Percentiles rank a stretch among this genome's conserved stretches.
These are phyloP conservation scores for Candida sp. DNA, from an alignment of 1,139 yeast genomes.

Conservation along the genomic window DNA sequence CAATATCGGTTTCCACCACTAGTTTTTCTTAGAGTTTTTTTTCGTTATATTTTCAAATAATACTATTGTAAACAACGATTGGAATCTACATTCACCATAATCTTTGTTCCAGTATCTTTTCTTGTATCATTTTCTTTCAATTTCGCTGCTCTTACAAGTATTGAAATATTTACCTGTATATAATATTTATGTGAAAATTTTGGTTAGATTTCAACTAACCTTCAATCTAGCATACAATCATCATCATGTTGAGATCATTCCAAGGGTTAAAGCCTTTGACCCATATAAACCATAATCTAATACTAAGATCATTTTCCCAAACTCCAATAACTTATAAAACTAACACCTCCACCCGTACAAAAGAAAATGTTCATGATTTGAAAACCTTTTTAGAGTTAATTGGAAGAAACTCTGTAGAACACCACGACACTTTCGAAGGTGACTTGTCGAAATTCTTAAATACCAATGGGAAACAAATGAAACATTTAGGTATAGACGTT, in stretches of 20 bases:
- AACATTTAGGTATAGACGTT: constrained; percentile 77
- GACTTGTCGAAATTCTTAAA: constrained; percentile 68
- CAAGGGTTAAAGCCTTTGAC: neutral
- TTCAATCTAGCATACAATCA: neutral
- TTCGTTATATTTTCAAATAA: too few relatives aligned
- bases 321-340: constrained; percentile 19
- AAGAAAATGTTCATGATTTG: constrained; percentile 67
- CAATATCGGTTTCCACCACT: too few relatives aligned
- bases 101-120: too few relatives aligned
- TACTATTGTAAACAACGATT: too few relatives aligned
- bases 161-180: too few relatives aligned
- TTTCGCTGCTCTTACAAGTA: too few relatives aligned
- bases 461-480: constrained; percentile 55
- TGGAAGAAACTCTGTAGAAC: constrained; percentile 73
- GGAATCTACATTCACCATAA: too few relatives aligned
- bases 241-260: neutral
- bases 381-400: constrained; percentile 66
- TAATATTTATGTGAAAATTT: neutral
- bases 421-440: constrained; percentile 66
- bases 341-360: constrained; percentile 41
- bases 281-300: neutral
- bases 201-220: neutral
- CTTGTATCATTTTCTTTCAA: too few relatives aligned
- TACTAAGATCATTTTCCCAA: constrained; percentile 8
- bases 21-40: too few relatives aligned